A percentile compares a stretch with the other conserved stretches of the same genome.
Conservation (phyloP, 2,329 filamentous ascomycete genomes). For the Claviceps fusiformis region DNA sequence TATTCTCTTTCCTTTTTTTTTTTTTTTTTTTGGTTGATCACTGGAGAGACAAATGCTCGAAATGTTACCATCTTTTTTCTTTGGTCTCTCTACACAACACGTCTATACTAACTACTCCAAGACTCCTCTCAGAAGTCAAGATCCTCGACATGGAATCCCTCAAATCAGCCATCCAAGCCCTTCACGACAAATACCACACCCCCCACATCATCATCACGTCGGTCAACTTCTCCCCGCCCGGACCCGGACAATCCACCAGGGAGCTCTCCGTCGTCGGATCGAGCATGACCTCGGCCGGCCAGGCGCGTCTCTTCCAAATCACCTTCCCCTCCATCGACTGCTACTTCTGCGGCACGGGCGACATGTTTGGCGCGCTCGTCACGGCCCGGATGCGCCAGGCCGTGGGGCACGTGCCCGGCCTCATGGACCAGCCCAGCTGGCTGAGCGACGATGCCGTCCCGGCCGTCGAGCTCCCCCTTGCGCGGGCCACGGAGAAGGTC, state of each 20-base stretch:
- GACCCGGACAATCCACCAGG: slow-evolving; percentile 31
- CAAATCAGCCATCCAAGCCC: slow-evolving; percentile 56
- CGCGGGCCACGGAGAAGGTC: slow-evolving; percentile 72
- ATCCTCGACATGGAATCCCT: slow-evolving; percentile 66
- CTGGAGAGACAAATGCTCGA: too few relatives aligned
- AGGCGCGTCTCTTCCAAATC: slow-evolving; percentile 75
- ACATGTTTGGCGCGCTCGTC: slow-evolving; percentile 94
- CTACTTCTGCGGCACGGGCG: slow-evolving; percentile 92
- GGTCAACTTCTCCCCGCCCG: slow-evolving; percentile 55
- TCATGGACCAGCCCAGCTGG: slow-evolving; percentile 54
- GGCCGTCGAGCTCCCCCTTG: slow-evolving; percentile 63
- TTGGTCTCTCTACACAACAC: too few relatives aligned
- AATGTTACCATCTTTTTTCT: too few relatives aligned
- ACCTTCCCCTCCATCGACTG: slow-evolving; percentile 77
- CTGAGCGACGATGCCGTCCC: slow-evolving; percentile 58
- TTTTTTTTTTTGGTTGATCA: too few relatives aligned
- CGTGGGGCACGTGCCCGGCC: slow-evolving; percentile 31
- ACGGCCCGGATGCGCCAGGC: slow-evolving; percentile 80
- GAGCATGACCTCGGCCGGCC: slow-evolving; percentile 47
- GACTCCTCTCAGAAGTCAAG: slow-evolving; percentile 70
- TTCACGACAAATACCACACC: slow-evolving; percentile 64
- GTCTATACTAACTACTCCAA: slow-evolving; percentile 24
- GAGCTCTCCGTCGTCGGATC: slow-evolving; percentile 66
- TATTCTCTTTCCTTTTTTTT: too few relatives aligned
- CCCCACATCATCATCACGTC: slow-evolving; percentile 92